Conservation (phyloP, 257 asterid genomes). For the Fraxinus americana region DNA sequence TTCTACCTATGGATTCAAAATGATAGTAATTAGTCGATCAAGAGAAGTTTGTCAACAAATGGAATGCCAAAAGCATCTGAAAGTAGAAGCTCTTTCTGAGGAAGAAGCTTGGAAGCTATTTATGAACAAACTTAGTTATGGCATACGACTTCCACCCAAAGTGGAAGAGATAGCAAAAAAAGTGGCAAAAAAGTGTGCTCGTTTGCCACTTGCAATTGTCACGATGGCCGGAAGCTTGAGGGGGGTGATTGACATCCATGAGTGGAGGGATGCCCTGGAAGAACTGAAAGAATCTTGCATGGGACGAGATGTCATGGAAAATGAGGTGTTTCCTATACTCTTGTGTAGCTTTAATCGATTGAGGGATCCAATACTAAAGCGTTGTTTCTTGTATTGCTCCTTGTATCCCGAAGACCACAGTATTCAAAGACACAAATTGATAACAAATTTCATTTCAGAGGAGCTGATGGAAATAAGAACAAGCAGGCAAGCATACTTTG, state of each 20-base stretch:
- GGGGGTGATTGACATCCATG: slow-evolving; percentile 30
- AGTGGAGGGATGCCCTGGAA: slow-evolving; percentile 40
- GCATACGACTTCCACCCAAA: slow-evolving; percentile 18
- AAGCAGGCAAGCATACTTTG: slow-evolving; percentile 28
- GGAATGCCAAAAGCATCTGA: slow-evolving; percentile 30
- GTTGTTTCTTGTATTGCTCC: slow-evolving; percentile 36
- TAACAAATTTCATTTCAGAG: slow-evolving; percentile 27
- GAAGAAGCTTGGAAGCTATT: slow-evolving; percentile 36
- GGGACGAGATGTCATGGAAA: slow-evolving; percentile 31
- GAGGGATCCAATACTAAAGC: slow-evolving; percentile 22
- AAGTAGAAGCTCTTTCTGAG: slow-evolving; percentile 24
- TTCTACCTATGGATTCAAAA: slow-evolving; percentile 20
- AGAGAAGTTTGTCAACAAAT: slow-evolving; percentile 22
- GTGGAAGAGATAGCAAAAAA: slow-evolving; percentile 27
- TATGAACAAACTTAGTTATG: slow-evolving; percentile 21
- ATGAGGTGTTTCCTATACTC: slow-evolving; percentile 32
- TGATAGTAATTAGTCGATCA: slow-evolving; percentile 31
- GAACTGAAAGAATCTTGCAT: slow-evolving; percentile 29
- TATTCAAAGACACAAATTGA: slow-evolving; percentile 26
- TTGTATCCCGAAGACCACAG: slow-evolving; percentile 35
- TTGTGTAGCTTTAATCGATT: slow-evolving; percentile 31
- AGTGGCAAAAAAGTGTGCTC: slow-evolving; percentile 32
- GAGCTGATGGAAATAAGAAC: slow-evolving; percentile 31
- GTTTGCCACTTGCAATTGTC: slow-evolving; percentile 35
- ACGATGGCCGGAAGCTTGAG: slow-evolving; percentile 40